These are phyloP conservation scores for Orbilia javanica DNA, from an alignment of 2,329 filamentous ascomycete species.

Conservation along the genomic window DNA sequence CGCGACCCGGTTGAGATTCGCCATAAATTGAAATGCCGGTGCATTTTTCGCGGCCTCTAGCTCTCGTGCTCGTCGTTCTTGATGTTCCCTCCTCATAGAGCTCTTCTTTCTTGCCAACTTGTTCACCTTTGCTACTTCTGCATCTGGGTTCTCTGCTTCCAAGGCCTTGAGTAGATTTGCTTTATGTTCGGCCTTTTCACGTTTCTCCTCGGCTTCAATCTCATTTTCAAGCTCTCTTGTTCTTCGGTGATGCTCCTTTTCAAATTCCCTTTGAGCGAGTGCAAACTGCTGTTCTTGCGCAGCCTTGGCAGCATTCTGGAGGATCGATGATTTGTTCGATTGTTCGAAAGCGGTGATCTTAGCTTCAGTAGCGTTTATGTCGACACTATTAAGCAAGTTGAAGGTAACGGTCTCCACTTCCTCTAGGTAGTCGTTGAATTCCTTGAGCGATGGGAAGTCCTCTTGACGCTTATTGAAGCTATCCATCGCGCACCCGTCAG, in stretches of 20 bases:
- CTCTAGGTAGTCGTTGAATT: constrained; percentile 95
- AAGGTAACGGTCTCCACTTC: constrained; percentile 90
- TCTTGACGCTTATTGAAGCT: constrained; percentile 91
- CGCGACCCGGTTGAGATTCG: constrained; percentile 72
- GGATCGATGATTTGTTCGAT: constrained; percentile 77
- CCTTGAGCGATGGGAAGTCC: constrained; percentile 85
- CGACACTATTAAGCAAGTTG: constrained; percentile 81
- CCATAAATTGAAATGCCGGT: constrained; percentile 66
- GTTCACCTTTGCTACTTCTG: constrained; percentile 63
- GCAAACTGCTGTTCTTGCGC: constrained; percentile 72
- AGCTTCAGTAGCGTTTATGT: constrained; percentile 72
- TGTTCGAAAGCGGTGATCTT: constrained; percentile 75
- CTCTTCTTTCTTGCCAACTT: constrained; percentile 61
- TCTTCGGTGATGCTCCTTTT: constrained; percentile 75
- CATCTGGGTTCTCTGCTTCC: constrained; percentile 74
- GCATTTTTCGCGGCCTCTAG: constrained; percentile 59
- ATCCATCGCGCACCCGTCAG: constrained; percentile 60
- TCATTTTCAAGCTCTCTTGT: constrained; percentile 64
- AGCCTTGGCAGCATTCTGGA: constrained; percentile 71
- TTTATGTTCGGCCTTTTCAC: constrained; percentile 73
- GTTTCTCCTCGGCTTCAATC: constrained; percentile 72
- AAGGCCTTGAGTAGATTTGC: constrained; percentile 79
- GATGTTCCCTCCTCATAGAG: constrained; percentile 59
- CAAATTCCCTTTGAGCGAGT: constrained; percentile 71
- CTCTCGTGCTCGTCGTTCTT: constrained; percentile 58